A percentile compares a stretch with the other conserved stretches of the same genome.
phyloP scores from a whole-genome alignment of 768 basidiomycete species.

The Boletus bicolor region DNA sequence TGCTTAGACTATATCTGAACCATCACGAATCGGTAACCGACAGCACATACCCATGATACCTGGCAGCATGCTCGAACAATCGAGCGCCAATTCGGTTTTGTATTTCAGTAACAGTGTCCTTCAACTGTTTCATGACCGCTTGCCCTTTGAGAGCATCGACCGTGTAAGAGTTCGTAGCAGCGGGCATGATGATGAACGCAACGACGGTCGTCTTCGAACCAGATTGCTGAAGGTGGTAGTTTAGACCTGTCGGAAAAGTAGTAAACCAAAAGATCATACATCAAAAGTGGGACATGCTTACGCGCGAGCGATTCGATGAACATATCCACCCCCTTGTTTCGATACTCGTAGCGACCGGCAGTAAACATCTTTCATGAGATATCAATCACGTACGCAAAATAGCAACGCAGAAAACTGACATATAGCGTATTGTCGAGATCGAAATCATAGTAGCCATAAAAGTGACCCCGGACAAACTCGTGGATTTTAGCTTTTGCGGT shows the following conservation, averaged over 20 bases:
- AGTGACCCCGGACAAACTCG: constrained; percentile 96
- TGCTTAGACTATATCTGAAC: neutral
- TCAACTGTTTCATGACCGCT: constrained; percentile 94
- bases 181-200: constrained; percentile 99
- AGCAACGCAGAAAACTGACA: constrained; percentile 38
- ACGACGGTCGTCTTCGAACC: constrained; percentile 83
- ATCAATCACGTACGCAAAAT: constrained; percentile 4
- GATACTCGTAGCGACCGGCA: constrained; percentile 98
- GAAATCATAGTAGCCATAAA: constrained; percentile 97
- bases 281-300: constrained; percentile 30
- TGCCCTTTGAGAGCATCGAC: constrained; percentile 97
- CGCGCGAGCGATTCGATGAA: constrained; percentile 97
- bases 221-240: constrained; percentile 56
- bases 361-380: constrained; percentile 76
- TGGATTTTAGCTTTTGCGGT: constrained; percentile 96
- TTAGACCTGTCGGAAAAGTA: constrained; percentile 40
- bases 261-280: neutral
- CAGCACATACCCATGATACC: constrained; percentile 78
- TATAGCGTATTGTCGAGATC: constrained; percentile 91
- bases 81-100: constrained; percentile 89
- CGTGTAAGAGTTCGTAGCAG: constrained; percentile 93
- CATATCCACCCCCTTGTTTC: constrained; percentile 99
- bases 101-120: constrained; percentile 94
- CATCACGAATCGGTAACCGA: neutral
- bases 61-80: constrained; percentile 90